Base-by-base conservation (phyloP, 169 alveolate species). In the Eimeria sp. region DNA sequence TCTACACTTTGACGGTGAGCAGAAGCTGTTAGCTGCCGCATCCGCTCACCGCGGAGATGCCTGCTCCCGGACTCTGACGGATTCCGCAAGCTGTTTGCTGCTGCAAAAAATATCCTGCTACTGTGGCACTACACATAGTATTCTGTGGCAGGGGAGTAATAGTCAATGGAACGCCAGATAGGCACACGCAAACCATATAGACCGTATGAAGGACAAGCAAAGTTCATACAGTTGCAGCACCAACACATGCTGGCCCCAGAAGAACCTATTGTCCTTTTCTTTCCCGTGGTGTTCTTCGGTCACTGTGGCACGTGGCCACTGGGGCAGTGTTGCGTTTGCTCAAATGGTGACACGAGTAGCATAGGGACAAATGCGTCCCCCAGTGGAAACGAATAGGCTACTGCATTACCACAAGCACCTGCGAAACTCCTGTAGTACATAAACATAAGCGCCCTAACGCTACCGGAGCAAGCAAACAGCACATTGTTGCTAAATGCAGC, bases 211-310 rank as follows among this genome's bases (percentile, higher is more conserved):
- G 52, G 54, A 16, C 25, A 37, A n/a, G n/a, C 4, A 71, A 33
- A 52, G 54, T 16, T 37, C 27, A 71, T 71, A 71, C 80, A 8
- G 80, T 71, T 71, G 80, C 80, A 33, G 54, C n/a, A 33, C 80
- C 80, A 37, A 16, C 80, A 71, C 52, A 37, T 33, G 0, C 80
- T 71, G 80, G 80, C 80, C 80, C 77, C 80, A 33, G 80, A 71
- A 37, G 27, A 37, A 18, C 54, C n/a, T 71, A 54, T n/a, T 71
- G 54, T 33, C 52, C 16, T 30, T 52, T 52, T 71, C 30, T 71
- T 14, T 52, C 54, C 80, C 80, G 78, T 71, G 80, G 54, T 71
- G 80, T 33, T 71, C 80, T 30, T 52, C n/a, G 54, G 80, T 18
- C 80, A 71, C n/a, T 37, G 4, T 9, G 80, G 80, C 27, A 14